Conservation (phyloP, 768 basidiomycete genomes). For the Leucocoprinus leucothites region DNA sequence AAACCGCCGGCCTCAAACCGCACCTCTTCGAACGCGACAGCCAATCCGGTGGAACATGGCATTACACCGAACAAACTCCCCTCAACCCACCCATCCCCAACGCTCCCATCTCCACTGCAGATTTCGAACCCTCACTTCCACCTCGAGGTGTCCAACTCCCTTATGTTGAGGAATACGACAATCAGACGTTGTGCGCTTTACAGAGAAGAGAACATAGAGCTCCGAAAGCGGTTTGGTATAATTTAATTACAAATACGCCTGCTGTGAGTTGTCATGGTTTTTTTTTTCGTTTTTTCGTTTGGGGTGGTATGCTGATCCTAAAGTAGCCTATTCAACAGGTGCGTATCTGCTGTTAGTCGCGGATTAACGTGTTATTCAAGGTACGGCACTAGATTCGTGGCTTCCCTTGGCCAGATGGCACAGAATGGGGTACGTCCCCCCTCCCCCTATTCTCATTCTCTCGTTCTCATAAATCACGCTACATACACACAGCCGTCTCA, state of each 20-base stretch:
- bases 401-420: conserved; percentile 28
- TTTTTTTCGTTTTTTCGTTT: background rate
- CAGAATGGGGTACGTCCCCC: conserved; percentile 28
- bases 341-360: background rate
- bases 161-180: conserved; percentile 23
- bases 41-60: conserved; percentile 39
- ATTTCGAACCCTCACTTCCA: conserved; percentile 34
- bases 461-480: too few species aligned
- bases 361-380: background rate
- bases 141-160: conserved; percentile 27
- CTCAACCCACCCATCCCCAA: conserved; percentile 34
- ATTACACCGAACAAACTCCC: conserved; percentile 36
- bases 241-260: conserved; percentile 31
- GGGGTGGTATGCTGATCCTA: background rate
- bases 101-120: conserved; percentile 26
- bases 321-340: conserved; percentile 23
- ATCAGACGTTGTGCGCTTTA: conserved; percentile 17
- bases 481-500: conserved; percentile 18
- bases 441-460: too few species aligned
- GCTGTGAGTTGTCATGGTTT: conserved; percentile 23
- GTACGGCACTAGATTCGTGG: conserved; percentile 22
- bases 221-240: conserved; percentile 36
- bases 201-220: conserved; percentile 28
- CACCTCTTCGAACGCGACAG: conserved; percentile 37
- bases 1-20: conserved; percentile 31